Evolutionary conservation across 192 early-diverging fungal genomes (phyloP), one percentile per base, ranked within the genome.

Genomic region (Gryganskiella cystojenkinii): DNA sequence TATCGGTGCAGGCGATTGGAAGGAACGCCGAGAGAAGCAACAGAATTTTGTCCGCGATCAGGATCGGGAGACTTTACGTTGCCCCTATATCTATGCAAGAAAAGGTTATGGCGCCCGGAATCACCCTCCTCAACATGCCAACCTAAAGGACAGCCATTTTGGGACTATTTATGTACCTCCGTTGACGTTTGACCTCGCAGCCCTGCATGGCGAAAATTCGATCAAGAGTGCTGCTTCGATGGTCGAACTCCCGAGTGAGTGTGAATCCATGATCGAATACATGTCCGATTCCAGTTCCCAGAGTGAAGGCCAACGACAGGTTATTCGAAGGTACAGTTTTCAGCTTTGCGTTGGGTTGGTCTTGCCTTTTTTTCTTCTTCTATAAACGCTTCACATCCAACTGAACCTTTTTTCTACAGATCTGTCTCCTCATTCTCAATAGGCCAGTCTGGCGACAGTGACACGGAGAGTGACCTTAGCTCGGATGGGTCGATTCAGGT

Each of bases 51-150:
- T 94, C 49, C 70, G 69, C 25, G 73, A 71, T 17, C 87, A 94
- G 54, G 92, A 93, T 66, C 52, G 81, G n/a, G 59, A 86, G 10
- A 92, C 90, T 3, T 45, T 82, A 10, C 79, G 92, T 3, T 89
- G 88, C 64, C 74, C 74, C 6, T 87, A 89, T 68, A 63, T 92
- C 53, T 89, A 89, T 61, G 79, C 64, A 20, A 56, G 69, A 42
- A 82, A 71, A 30, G 82, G 80, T 24, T 58, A 69, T 51, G 45
- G 30, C 4, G 27, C 50, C 43, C 61, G 66, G 34, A 28, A 55
- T 40, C n/a, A 63, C 45, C 56, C 37, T 58, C 65, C 35, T 37
- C 68, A 27, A 7, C 70, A 60, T 60, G 70, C 60, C 55, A 68
- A 58, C 3, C 54, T 67, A 11, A 76, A 80, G 42, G 82, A 70